These are phyloP conservation scores for Vitis rotundifolia DNA, from an alignment of 164 flowering plant species.

Conservation along the genomic window DNA sequence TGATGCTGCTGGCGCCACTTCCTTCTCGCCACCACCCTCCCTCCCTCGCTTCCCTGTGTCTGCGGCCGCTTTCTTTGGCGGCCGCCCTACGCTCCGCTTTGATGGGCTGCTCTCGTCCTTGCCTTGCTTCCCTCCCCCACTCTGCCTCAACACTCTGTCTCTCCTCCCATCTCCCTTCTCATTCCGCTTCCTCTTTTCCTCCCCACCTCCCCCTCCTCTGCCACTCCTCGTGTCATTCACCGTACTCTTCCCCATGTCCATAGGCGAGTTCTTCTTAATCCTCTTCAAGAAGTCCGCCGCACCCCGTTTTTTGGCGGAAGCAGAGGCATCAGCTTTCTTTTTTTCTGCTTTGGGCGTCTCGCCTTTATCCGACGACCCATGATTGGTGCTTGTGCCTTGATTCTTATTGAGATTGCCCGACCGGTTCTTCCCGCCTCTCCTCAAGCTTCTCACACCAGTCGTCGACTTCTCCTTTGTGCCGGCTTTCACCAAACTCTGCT, in stretches of 20 bases:
- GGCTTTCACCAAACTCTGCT: slow-evolving; percentile 14
- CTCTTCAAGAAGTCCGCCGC: slow-evolving; percentile 78
- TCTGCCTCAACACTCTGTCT: slow-evolving; percentile 15
- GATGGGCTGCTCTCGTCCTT: slow-evolving; percentile 34
- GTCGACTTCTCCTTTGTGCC: slow-evolving; percentile 29
- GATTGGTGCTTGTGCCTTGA: slow-evolving; percentile 15
- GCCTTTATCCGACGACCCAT: slow-evolving; percentile 16
- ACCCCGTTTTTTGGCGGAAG: slow-evolving; percentile 54
- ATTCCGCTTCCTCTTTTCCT: slow-evolving; percentile 10
- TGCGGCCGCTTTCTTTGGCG: slow-evolving; percentile 46
- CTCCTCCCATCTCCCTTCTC: slow-evolving; percentile 25
- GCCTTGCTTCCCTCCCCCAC: slow-evolving; percentile 9
- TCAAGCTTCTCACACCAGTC: slow-evolving; percentile 45
- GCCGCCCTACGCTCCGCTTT: slow-evolving; percentile 63
- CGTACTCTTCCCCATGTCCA: slow-evolving; percentile 24
- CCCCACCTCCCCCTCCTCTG: slow-evolving; percentile 14
- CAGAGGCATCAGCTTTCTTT: slow-evolving; percentile 11
- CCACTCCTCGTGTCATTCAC: slow-evolving; percentile 12
- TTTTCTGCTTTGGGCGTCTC: slow-evolving; percentile 16
- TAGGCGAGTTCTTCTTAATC: slow-evolving; percentile 57
- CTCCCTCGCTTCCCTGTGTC: slow-evolving; percentile 33
- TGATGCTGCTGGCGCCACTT: slow-evolving; percentile 10
- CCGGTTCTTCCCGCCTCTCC: slow-evolving; percentile 30
- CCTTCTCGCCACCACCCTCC: slow-evolving; percentile 27
- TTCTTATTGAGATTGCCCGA: slow-evolving; percentile 12